These are phyloP conservation scores for Gardenia jasminoides DNA, from an alignment of 257 asterid species.

Conservation along the genomic window DNA sequence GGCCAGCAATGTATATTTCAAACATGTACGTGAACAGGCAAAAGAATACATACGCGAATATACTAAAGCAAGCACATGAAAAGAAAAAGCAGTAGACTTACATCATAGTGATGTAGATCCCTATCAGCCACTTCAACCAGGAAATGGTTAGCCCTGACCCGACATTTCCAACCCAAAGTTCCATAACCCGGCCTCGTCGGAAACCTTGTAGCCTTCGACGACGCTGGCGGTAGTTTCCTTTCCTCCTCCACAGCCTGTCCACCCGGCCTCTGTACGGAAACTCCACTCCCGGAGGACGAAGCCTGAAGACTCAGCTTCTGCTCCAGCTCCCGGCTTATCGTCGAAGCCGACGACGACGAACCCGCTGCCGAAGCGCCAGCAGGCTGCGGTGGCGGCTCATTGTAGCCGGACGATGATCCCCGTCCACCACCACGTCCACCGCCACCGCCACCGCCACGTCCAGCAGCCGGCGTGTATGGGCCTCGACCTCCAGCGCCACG, in stretches of 20 bases:
- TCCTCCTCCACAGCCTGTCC: neutral
- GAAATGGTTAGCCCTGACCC: conserved; percentile 67
- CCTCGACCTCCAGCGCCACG: neutral
- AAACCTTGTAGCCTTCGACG: conserved; percentile 42
- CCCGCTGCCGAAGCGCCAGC: conserved; percentile 8
- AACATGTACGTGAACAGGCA: neutral
- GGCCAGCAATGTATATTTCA: too few relatives aligned
- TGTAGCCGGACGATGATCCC: neutral
- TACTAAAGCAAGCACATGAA: neutral
- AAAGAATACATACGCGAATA: neutral
- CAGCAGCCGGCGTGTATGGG: neutral
- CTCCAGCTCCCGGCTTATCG: conserved; percentile 30
- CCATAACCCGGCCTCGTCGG: conserved; percentile 69
- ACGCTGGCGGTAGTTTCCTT: conserved; percentile 37
- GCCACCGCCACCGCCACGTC: conserved; percentile 18
- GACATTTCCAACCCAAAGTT: conserved; percentile 18
- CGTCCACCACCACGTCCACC: conserved; percentile 37
- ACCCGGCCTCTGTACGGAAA: neutral
- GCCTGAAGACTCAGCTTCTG: conserved; percentile 34
- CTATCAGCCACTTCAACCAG: conserved; percentile 46
- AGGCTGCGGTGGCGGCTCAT: conserved; percentile 23
- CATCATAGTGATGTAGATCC: conserved; percentile 76
- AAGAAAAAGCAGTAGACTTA: conserved; percentile 24
- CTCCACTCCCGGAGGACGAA: conserved; percentile 2
- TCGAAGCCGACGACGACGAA: conserved; percentile 12